Conservation (phyloP, 1,284 basidiomycete genomes). For the Ceratobasidium papillatum region DNA sequence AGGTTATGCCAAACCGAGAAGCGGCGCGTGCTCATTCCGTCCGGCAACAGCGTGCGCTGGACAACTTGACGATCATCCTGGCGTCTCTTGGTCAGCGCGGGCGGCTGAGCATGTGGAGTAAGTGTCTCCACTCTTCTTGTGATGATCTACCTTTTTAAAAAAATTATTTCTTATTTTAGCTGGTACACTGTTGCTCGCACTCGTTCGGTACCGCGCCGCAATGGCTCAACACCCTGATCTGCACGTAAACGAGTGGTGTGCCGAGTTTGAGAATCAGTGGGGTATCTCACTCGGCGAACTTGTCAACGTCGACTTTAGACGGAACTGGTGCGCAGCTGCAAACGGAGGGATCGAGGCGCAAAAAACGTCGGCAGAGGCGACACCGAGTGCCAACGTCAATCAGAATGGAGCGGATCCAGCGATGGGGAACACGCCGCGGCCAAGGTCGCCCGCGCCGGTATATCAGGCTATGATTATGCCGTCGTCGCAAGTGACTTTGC, state of each 20-base stretch:
- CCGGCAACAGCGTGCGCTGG: constrained; percentile 56
- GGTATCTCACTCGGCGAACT: constrained; percentile 42
- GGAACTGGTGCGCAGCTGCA: constrained; percentile 34
- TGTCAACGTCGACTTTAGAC: constrained; percentile 41
- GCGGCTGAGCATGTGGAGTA: constrained; percentile 72
- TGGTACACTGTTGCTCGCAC: constrained; percentile 29
- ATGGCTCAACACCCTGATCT: constrained; percentile 27
- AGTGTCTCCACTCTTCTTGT: constrained; percentile 51
- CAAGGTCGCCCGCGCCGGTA: not conserved
- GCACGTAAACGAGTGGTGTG: constrained; percentile 42
- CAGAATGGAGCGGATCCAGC: not conserved
- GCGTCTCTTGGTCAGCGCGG: constrained; percentile 68
- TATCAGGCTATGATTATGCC: constrained; percentile 15
- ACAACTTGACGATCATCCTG: constrained; percentile 66
- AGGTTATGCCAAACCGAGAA: constrained; percentile 23
- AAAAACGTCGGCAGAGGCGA: not conserved
- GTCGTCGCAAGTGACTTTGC: not conserved
- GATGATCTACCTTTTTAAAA: not conserved
- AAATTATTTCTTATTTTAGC: not conserved
- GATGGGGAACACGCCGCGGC: not conserved
- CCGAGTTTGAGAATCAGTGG: constrained; percentile 43
- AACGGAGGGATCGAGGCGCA: constrained; percentile 3
- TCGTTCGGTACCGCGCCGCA: constrained; percentile 33
- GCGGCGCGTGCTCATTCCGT: constrained; percentile 29
- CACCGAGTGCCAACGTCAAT: not conserved